A percentile compares a stretch with the other conserved stretches of the same genome.
Evolutionary conservation across 2,329 filamentous ascomycete species (phyloP).

Genomic region (Aspergillus sp.): DNA sequence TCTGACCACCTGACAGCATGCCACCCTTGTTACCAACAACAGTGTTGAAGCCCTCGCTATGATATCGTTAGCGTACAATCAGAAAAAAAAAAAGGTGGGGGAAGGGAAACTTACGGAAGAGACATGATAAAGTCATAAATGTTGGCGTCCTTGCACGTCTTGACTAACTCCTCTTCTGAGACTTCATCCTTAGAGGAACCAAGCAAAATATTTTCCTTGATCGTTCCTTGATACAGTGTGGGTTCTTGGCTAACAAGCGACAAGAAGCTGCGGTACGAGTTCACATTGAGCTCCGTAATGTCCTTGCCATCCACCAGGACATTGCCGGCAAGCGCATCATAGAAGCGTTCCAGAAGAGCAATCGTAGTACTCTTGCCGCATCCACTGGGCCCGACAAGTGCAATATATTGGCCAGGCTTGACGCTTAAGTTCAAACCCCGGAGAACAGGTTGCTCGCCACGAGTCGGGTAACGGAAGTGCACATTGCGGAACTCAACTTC

Average conservation of each 20-base stretch:
- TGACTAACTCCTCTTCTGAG: constrained; percentile 63
- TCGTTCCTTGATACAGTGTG: constrained; percentile 86
- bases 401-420: constrained; percentile 47
- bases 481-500: constrained; percentile 84
- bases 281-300: constrained; percentile 72
- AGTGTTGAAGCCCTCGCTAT: constrained; percentile 70
- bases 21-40: constrained; percentile 80
- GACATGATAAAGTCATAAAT: constrained; percentile 89
- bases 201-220: constrained; percentile 83
- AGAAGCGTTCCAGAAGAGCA: constrained; percentile 86
- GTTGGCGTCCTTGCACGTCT: constrained; percentile 82
- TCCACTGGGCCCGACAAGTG: constrained; percentile 86
- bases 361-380: constrained; percentile 95
- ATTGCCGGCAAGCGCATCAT: constrained; percentile 74
- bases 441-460: constrained; percentile 85
- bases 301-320: constrained; percentile 78
- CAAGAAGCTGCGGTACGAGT: constrained; percentile 75
- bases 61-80: constrained; percentile 8
- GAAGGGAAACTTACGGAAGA: constrained; percentile 50
- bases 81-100: background rate
- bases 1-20: constrained; percentile 83
- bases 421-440: constrained; percentile 62
- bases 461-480: constrained; percentile 88
- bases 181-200: constrained; percentile 63
- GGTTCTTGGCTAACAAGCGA: constrained; percentile 92